Evolutionary conservation across 495 filamentous ascomycete genomes (phyloP).

Genomic region (Aspergillus mulundensis): DNA sequence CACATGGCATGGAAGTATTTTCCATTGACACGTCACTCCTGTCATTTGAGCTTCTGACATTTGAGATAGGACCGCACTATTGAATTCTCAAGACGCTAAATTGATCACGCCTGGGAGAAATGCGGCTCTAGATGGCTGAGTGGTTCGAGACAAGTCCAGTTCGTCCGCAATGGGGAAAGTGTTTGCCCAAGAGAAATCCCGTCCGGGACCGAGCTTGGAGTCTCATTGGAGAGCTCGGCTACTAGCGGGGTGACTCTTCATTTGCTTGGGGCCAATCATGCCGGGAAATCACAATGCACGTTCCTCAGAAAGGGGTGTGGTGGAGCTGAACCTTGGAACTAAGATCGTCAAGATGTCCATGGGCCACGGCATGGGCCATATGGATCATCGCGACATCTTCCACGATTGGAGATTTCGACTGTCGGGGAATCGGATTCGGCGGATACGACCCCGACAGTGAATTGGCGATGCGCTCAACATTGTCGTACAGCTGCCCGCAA

Average conservation of each 20-base stretch:
- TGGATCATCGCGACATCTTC: background rate
- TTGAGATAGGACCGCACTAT: background rate
- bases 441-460: background rate
- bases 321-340: slow-evolving; percentile 17
- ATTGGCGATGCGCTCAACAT: background rate
- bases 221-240: slow-evolving; percentile 18
- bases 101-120: background rate
- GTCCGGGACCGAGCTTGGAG: slow-evolving; percentile 10
- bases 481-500: background rate
- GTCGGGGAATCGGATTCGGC: slow-evolving; percentile 8
- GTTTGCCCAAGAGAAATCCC: slow-evolving; percentile 13
- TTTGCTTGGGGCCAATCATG: slow-evolving; percentile 21
- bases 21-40: background rate
- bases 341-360: slow-evolving; percentile 23
- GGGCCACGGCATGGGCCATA: background rate
- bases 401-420: slow-evolving; percentile 8
- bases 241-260: slow-evolving; percentile 18
- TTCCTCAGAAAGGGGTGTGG: slow-evolving; percentile 16
- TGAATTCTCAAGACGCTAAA: slow-evolving; percentile 2
- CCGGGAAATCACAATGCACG: slow-evolving; percentile 9
- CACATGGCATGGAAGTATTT: slow-evolving; percentile 8
- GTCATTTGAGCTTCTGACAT: background rate
- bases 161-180: slow-evolving; percentile 10
- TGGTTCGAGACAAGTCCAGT: slow-evolving; percentile 11
- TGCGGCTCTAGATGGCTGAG: slow-evolving; percentile 19